phyloP scores from a whole-genome alignment of 2,329 filamentous ascomycete species.

The Epicoccum sorghinum region DNA sequence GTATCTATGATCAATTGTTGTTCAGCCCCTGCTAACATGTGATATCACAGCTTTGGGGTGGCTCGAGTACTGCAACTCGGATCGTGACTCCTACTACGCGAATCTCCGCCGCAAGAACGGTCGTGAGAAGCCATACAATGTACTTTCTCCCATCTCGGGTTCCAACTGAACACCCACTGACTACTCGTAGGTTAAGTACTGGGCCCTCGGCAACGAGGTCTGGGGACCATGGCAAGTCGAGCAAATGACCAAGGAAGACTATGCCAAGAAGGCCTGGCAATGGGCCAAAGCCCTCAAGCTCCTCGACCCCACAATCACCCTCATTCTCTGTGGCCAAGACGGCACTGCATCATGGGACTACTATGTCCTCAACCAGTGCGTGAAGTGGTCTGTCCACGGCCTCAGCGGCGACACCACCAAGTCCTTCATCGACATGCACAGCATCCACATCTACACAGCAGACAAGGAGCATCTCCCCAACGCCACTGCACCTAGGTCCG shows the following conservation, averaged over 20 bases:
- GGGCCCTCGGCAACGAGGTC: slow-evolving; percentile 80
- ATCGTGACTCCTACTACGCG: slow-evolving; percentile 78
- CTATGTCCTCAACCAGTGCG: slow-evolving; percentile 73
- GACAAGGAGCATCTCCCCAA: slow-evolving; percentile 52
- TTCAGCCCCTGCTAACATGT: slow-evolving; percentile 35
- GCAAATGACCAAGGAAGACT: slow-evolving; percentile 72
- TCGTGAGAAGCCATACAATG: slow-evolving; percentile 75
- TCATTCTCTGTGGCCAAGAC: slow-evolving; percentile 77
- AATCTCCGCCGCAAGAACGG: slow-evolving; percentile 80
- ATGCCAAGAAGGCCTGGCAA: slow-evolving; percentile 70
- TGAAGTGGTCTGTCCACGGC: slow-evolving; percentile 58
- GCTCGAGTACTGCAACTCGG: slow-evolving; percentile 86
- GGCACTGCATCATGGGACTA: slow-evolving; percentile 75
- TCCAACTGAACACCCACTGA: slow-evolving; percentile 2
- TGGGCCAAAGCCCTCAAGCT: slow-evolving; percentile 76
- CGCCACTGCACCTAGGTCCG: slow-evolving; percentile 65
- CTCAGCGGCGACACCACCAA: slow-evolving; percentile 56
- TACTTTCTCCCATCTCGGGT: slow-evolving; percentile 26
- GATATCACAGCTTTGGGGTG: slow-evolving; percentile 65
- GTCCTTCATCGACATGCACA: slow-evolving; percentile 76
- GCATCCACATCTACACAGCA: slow-evolving; percentile 79
- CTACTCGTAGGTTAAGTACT: slow-evolving; percentile 69
- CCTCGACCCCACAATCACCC: slow-evolving; percentile 70
- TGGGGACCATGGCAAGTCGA: slow-evolving; percentile 72
- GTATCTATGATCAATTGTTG: not conserved